Percentiles rank a stretch among this genome's conserved stretches.
Evolutionary conservation across 1,284 basidiomycete genomes (phyloP).

Genomic region (Cutaneotrichosporon cutaneum): DNA sequence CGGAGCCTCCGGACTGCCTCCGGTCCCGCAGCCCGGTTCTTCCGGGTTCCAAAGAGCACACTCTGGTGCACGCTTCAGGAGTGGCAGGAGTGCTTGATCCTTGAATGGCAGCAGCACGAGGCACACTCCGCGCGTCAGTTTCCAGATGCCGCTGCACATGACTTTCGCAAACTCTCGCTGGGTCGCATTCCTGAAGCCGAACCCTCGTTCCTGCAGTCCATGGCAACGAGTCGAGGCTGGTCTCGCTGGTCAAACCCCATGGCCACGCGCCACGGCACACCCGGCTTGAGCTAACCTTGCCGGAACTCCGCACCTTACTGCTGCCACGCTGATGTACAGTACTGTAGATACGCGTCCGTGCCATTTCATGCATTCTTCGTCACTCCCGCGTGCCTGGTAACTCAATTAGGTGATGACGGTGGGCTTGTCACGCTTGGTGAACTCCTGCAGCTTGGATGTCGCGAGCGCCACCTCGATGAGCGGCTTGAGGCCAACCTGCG

Average conservation of each 20-base stretch:
- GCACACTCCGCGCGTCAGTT: background rate
- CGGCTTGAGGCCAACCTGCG: conserved; percentile 87
- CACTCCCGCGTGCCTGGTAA: conserved; percentile 2
- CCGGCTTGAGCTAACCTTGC: background rate
- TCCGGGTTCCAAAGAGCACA: too few species aligned
- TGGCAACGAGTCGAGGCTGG: background rate
- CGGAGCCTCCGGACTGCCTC: too few species aligned
- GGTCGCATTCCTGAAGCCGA: background rate
- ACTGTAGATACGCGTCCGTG: background rate
- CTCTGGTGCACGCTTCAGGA: too few species aligned
- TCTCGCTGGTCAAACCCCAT: background rate
- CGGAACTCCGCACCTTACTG: background rate
- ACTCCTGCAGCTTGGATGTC: conserved; percentile 79
- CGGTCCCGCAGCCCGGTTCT: too few species aligned
- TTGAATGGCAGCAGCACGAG: too few species aligned
- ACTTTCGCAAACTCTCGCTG: background rate
- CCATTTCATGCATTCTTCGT: conserved; percentile 6
- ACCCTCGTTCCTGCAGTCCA: background rate
- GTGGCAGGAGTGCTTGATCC: too few species aligned
- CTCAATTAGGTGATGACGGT: conserved; percentile 82
- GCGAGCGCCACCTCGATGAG: conserved; percentile 91
- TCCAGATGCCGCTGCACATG: background rate
- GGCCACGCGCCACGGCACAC: background rate
- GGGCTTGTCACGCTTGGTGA: conserved; percentile 81
- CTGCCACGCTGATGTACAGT: background rate